phyloP scores from a whole-genome alignment of 1,284 basidiomycete genomes.

The Cutaneotrichosporon cavernicola region DNA sequence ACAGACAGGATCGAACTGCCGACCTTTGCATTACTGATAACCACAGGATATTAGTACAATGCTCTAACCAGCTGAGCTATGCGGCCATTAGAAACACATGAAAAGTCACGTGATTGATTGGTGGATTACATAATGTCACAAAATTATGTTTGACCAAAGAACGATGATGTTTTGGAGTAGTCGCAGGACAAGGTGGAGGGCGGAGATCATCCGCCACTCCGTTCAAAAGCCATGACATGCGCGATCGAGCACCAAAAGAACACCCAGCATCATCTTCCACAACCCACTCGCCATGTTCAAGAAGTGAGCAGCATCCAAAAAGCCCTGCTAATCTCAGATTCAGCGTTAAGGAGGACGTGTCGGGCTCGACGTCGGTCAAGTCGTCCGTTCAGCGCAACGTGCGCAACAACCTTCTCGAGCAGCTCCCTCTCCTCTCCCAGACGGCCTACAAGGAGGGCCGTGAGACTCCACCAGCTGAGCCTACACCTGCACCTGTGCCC shows the following conservation, averaged over 20 bases:
- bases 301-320: slow-evolving; percentile 32
- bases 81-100: neutral
- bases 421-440: slow-evolving; percentile 68
- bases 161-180: neutral
- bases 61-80: slow-evolving; percentile 3
- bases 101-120: neutral
- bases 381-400: slow-evolving; percentile 90
- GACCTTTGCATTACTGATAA: slow-evolving; percentile 1
- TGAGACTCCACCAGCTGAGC: slow-evolving; percentile 12
- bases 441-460: slow-evolving; percentile 40
- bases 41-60: neutral
- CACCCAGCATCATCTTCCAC: slow-evolving; percentile 1
- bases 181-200: neutral
- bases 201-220: neutral
- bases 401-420: slow-evolving; percentile 72
- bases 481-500: slow-evolving; percentile 3
- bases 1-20: slow-evolving; percentile 3
- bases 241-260: slow-evolving; percentile 4
- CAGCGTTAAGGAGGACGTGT: slow-evolving; percentile 77
- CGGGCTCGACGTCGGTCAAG: slow-evolving; percentile 91
- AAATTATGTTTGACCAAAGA: neutral
- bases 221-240: neutral
- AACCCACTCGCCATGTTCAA: slow-evolving; percentile 43
- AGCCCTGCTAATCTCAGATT: slow-evolving; percentile 62
- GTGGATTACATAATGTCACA: neutral